Base-by-base conservation (phyloP, 306 rosid genomes). In the Vigna mungo region DNA sequence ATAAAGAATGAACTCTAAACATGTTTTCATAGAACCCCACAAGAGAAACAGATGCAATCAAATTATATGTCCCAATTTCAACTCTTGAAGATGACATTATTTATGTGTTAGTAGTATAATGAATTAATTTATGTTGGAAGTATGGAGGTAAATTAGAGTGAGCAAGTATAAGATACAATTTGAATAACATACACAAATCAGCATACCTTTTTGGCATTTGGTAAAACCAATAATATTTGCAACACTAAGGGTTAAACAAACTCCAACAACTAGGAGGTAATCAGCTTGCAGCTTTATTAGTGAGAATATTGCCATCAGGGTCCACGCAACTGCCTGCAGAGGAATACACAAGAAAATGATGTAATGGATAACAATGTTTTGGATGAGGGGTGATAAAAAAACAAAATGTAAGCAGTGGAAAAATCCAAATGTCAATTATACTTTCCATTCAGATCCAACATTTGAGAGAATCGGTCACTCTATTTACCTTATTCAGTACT, bases 201-300 rank as follows among this genome's bases (percentile, higher is more conserved):
- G 46, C 78, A 2, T 44, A 92, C 97, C 97, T 87, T 90, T 92
- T 23, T 88, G 88, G 85, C 96, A 90, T 89, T 86, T 90, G 68
- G 96, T 92, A 59, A 90, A 92, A 62, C 96, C 97, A 79, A 92
- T 81, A 17, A 92, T 92, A 77, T 92, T 92, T 48, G 97, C 97
- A 62, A 92, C 32, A 75, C 97, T 86, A 68, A 90, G 91, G 64
- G 92, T 90, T 90, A 92, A 83, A 81, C 97, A 90, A 82, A 92
- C 96, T 81, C 93, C 97, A 6, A 88, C 74, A 14, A 92, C 93
- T 3, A 92, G 96, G 80, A 92, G 88, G 86, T 87, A 90, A 85
- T 92, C 96, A 72, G 96, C 97, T 86, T 90, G 88, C 77, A 92
- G 83, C 85, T 87, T 90, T 78, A 92, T 87, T 68, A 92, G 88